phyloP scores from a whole-genome alignment of 192 early-diverging fungal species.

The Coemansia sp. region DNA sequence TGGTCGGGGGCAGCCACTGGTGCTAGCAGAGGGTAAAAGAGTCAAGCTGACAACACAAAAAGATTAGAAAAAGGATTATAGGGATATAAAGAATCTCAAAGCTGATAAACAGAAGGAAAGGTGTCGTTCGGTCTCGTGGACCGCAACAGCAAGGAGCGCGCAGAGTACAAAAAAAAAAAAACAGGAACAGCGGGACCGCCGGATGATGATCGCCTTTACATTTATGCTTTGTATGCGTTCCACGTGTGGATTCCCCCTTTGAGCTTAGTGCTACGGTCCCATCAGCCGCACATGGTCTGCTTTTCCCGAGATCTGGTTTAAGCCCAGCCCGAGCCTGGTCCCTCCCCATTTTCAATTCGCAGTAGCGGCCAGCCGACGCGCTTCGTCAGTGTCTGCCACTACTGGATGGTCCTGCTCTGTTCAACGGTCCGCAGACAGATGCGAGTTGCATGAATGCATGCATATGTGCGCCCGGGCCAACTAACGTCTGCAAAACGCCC shows the following conservation, averaged over 20 bases:
- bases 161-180: conserved; percentile 9
- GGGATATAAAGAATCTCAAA: neutral
- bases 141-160: neutral
- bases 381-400: neutral
- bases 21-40: neutral
- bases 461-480: neutral
- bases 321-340: conserved; percentile 1
- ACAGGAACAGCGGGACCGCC: neutral
- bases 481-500: no score
- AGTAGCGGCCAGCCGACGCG: neutral
- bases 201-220: neutral
- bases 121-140: neutral
- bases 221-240: neutral
- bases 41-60: neutral
- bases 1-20: neutral
- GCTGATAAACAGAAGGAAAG: neutral
- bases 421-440: neutral
- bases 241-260: conserved; percentile 1
- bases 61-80: neutral
- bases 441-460: neutral
- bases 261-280: neutral
- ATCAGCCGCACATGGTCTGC: neutral
- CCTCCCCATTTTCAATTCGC: neutral
- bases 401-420: neutral
- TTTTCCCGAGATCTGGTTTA: neutral